Evolutionary conservation across 176 grass and related monocot species (phyloP), one percentile per base, ranked within the genome.

Genomic region (Oryza nivara): DNA sequence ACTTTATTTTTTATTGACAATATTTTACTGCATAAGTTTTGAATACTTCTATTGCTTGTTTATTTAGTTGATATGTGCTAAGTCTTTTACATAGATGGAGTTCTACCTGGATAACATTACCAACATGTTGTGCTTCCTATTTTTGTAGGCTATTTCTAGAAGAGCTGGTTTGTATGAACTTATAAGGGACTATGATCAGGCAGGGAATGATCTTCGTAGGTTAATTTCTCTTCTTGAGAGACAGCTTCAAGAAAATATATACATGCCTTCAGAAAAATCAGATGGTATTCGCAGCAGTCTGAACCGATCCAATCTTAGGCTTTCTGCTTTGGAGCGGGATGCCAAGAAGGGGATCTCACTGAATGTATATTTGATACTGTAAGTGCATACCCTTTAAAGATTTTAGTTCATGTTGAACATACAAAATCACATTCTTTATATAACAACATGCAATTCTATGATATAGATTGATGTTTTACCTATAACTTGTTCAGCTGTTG

Each of bases 351-450:
- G 73, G 35, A 82, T 82, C 35, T 56, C 85, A 8, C 83, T 98
- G 66, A 90, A 98, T 89, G 75, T 92, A 25, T 93, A 95, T 74
- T 85, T 93, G 82, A 98, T 95, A 88, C 65, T 98, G 96, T 98
- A 95, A 91, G 96, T 80, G 38, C 75, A 73, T 81, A 45, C 28
- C 83, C 13, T 89, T 83, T 56, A 10, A 10, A 26, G 43, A 72
- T 63, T 70, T 63, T 75, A 68, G 52, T 82, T 81, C 65, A 2
- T 65, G 52, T 72, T 67, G 22, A 65, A 41, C 77, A 65, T 81
- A 44, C 51, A 56, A 14, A 78, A 65, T 54, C 78, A 81, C 45
- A 47, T 78, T 82, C 11, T 70, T 16, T 49, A 3, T 56, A 43
- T 20, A 67, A 80, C 4, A 9, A 20, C 22, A 11, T 74, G 10